Conservation (phyloP, 2,329 filamentous ascomycete genomes). For the Ophiosphaerella narmari region DNA sequence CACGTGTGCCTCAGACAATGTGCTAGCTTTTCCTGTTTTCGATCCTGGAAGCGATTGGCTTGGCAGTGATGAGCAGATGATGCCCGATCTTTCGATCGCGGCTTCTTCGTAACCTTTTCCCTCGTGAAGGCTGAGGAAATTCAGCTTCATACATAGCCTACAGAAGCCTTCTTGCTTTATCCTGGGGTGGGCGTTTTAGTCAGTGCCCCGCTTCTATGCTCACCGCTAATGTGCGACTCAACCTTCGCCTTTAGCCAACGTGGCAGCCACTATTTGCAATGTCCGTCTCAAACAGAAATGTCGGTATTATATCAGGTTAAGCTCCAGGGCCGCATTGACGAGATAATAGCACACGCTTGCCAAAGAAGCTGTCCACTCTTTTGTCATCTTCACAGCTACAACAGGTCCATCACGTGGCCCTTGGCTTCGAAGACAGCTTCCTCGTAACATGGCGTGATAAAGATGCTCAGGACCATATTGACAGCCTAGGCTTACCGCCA, state of each 20-base stretch:
- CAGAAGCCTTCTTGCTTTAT: constrained; percentile 3
- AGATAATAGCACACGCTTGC: constrained; percentile 29
- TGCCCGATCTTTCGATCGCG: constrained; percentile 8
- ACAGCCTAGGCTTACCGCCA: constrained; percentile 28
- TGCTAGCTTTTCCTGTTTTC: constrained; percentile 34
- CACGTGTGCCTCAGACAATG: not conserved
- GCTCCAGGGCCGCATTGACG: not conserved
- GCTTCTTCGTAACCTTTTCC: not conserved
- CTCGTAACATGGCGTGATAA: constrained; percentile 39
- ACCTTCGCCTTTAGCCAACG: constrained; percentile 42
- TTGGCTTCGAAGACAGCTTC: constrained; percentile 42
- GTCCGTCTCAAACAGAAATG: constrained; percentile 32
- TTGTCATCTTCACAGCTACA: constrained; percentile 30
- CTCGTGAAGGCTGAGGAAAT: not conserved
- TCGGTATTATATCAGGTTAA: constrained; percentile 14
- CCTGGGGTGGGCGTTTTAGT: constrained; percentile 3
- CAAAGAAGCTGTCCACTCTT: constrained; percentile 29
- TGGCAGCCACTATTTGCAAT: constrained; percentile 42
- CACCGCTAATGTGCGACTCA: constrained; percentile 35
- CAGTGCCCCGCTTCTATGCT: constrained; percentile 3
- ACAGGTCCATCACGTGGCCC: constrained; percentile 35
- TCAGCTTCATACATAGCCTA: constrained; percentile 1
- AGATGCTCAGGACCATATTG: constrained; percentile 29
- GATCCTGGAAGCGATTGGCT: constrained; percentile 37
- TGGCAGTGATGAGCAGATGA: constrained; percentile 20